Evolutionary conservation across 1,284 basidiomycete species (phyloP), one percentile per base, ranked within the genome.

Genomic region (Apiotrichum mycotoxinovorans): DNA sequence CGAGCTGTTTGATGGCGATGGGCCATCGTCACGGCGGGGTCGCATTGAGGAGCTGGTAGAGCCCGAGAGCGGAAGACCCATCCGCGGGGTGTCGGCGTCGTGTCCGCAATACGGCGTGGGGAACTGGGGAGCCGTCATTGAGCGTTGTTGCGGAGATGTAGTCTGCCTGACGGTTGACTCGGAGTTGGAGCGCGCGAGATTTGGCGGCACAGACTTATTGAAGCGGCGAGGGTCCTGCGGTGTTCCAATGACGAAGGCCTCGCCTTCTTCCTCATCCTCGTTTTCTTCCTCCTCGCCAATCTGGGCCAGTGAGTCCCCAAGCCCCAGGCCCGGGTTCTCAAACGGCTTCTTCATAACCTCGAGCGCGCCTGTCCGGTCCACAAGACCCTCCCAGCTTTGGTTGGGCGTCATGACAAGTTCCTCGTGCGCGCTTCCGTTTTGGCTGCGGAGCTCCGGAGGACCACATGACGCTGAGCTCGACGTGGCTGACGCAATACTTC

Each of bases 331-430:
- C 17, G 38, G 37, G 37, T 42, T 43, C 23, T 58, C 54, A 9
- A 44, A 22, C 12, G 30, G 44, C 20, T 51, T 57, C 20, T 54
- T 54, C 40, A 47, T 48, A 7, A 44, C 44, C 23, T 42, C 35
- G 10, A 42, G 22, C 8, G 25, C 10, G 37, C 20, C 51, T 10
- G 60, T 61, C 18, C 66, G 51, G 18, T 71, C 67, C 12, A 64
- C 58, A 2, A 76, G 57, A 18, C 72, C 70, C 59, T 78, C 75
- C 58, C 68, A 70, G 59, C 72, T 75, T 47, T 68, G 68, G 54
- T 65, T 69, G 10, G 76, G 76, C 4, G 76, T 78, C 48, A 77
- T 67, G 34, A 76, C 69, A 45, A 72, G 62, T 55, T 74, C 73
- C 44, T 72, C 69, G n/a, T 59, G 58, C 2, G 66, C 68, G 20